Percentiles rank a stretch among this genome's conserved stretches.
Evolutionary conservation across 164 flowering plant genomes (phyloP).

Genomic region (Annona squamosa): DNA sequence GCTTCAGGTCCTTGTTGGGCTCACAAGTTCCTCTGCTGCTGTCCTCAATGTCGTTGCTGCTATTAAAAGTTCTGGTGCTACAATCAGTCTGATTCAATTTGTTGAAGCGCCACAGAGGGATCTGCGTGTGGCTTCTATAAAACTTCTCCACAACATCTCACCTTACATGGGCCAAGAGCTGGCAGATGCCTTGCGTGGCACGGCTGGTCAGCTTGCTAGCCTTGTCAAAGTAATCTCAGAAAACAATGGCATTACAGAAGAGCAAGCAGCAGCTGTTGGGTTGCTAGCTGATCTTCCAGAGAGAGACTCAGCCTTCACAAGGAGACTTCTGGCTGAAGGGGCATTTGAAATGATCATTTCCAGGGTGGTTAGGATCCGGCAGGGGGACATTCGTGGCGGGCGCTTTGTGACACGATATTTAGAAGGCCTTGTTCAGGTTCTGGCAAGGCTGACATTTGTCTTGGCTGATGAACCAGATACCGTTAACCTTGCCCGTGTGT

Average conservation of each 20-base stretch:
- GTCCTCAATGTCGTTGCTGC: constrained; percentile 65
- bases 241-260: constrained; percentile 59
- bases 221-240: constrained; percentile 60
- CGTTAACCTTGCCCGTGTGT: constrained; percentile 49
- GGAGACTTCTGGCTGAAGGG: constrained; percentile 68
- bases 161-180: constrained; percentile 85
- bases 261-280: constrained; percentile 86
- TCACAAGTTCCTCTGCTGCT: constrained; percentile 54
- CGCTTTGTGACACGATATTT: constrained; percentile 79
- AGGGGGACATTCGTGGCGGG: constrained; percentile 58
- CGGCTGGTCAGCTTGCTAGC: constrained; percentile 74
- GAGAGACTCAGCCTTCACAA: constrained; percentile 70
- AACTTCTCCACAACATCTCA: constrained; percentile 77
- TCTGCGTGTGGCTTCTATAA: constrained; percentile 66
- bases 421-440: constrained; percentile 80
- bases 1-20: constrained; percentile 93
- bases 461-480: constrained; percentile 54
- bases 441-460: constrained; percentile 72
- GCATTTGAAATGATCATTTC: constrained; percentile 51
- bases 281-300: constrained; percentile 89
- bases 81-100: constrained; percentile 85
- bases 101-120: constrained; percentile 86
- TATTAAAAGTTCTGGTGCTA: constrained; percentile 89
- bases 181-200: constrained; percentile 66
- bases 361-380: constrained; percentile 43